Evolutionary conservation across 352 stramenopile genomes (phyloP).

Genomic region (Phytopythium sindhum): DNA sequence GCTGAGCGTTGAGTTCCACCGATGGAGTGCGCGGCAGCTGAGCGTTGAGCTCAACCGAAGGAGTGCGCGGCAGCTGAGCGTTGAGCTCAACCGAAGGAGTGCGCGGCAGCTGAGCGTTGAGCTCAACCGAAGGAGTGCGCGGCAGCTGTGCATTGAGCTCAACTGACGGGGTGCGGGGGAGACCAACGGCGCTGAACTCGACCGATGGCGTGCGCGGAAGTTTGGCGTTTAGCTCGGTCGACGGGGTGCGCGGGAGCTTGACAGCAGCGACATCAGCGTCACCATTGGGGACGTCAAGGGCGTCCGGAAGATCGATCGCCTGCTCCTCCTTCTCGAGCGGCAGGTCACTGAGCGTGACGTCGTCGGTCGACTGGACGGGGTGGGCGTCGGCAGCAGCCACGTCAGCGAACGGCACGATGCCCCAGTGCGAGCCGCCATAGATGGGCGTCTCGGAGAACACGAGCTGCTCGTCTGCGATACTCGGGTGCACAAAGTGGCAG

Average conservation of each 20-base stretch:
- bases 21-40: slow-evolving; percentile 2
- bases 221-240: neutral
- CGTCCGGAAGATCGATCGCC: slow-evolving; percentile 12
- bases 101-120: neutral
- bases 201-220: neutral
- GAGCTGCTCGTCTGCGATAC: slow-evolving; percentile 50
- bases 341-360: slow-evolving; percentile 49
- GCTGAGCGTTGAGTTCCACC: neutral
- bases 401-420: slow-evolving; percentile 52
- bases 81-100: neutral
- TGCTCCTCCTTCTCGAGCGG: slow-evolving; percentile 48
- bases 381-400: slow-evolving; percentile 55
- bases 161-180: neutral
- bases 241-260: neutral
- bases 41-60: neutral
- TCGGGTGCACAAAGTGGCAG: slow-evolving; percentile 80
- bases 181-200: neutral
- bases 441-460: slow-evolving; percentile 54
- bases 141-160: slow-evolving; percentile 1
- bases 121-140: neutral
- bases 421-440: slow-evolving; percentile 57
- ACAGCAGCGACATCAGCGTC: neutral
- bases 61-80: neutral
- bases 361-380: slow-evolving; percentile 84
- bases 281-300: slow-evolving; percentile 8